These are phyloP conservation scores for Aaosphaeria arxii DNA, from an alignment of 2,329 filamentous ascomycete species.

Conservation along the genomic window DNA sequence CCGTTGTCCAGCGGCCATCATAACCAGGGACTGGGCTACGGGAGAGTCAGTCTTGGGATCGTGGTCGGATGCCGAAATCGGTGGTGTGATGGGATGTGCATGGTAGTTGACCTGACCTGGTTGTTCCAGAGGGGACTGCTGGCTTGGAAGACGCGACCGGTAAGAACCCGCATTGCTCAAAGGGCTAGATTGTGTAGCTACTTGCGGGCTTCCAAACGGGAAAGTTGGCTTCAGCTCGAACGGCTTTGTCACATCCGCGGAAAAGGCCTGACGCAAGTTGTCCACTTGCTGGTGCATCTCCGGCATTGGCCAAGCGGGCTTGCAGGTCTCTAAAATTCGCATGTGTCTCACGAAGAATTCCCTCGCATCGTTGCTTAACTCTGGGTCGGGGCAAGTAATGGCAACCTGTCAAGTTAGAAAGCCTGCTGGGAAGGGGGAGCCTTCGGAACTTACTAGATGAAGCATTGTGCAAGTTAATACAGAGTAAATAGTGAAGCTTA, in stretches of 20 bases:
- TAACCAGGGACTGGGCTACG: constrained; percentile 67
- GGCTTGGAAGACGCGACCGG: constrained; percentile 49
- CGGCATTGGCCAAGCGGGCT: constrained; percentile 78
- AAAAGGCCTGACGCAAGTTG: constrained; percentile 85
- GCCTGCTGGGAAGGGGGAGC: neutral
- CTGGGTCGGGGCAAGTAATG: constrained; percentile 87
- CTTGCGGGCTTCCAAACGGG: constrained; percentile 75
- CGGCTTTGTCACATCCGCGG: constrained; percentile 76
- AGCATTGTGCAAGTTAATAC: constrained; percentile 89
- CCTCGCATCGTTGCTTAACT: constrained; percentile 78
- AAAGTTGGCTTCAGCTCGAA: constrained; percentile 89
- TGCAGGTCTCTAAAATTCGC: constrained; percentile 85
- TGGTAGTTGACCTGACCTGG: constrained; percentile 63
- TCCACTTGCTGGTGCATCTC: constrained; percentile 90
- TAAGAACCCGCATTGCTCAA: constrained; percentile 51
- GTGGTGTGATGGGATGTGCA: constrained; percentile 72
- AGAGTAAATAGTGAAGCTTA: constrained; percentile 93
- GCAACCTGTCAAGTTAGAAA: constrained; percentile 61
- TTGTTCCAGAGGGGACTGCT: constrained; percentile 49
- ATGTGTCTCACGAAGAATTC: constrained; percentile 92
- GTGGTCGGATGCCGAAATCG: constrained; percentile 69
- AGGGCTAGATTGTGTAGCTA: constrained; percentile 61
- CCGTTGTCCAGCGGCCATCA: constrained; percentile 62
- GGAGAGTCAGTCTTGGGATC: constrained; percentile 77
- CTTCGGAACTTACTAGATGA: constrained; percentile 68